Evolutionary conservation across 805 yeast genomes (phyloP).

Genomic region (Starmerella davenportii): DNA sequence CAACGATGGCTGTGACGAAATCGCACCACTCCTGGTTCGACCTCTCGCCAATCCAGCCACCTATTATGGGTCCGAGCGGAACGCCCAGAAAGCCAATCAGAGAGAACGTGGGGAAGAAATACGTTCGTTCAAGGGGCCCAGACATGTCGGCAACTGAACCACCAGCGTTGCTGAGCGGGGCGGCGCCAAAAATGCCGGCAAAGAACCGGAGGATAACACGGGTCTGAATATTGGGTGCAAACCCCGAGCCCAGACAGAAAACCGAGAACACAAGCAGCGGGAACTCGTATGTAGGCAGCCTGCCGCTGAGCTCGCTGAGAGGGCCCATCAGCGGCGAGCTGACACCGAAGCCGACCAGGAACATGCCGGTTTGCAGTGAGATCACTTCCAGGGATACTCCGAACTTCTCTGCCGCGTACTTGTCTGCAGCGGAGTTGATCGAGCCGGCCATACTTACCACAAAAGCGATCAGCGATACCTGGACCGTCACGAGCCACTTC

Average conservation of each 20-base stretch:
- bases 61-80: constrained; percentile 27
- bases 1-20: constrained; percentile 5
- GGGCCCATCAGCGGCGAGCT: constrained; percentile 51
- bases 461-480: constrained; percentile 3
- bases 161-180: constrained; percentile 42
- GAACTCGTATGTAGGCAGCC: constrained; percentile 42
- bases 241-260: constrained; percentile 35
- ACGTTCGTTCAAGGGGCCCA: constrained; percentile 29
- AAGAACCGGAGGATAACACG: constrained; percentile 49
- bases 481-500: constrained; percentile 6
- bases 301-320: constrained; percentile 49
- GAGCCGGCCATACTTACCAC: constrained; percentile 21
- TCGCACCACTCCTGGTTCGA: constrained; percentile 24
- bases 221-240: constrained; percentile 18
- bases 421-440: constrained; percentile 30
- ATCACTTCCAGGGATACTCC: constrained; percentile 28
- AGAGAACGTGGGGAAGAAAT: constrained; percentile 7
- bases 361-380: constrained; percentile 31
- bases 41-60: constrained; percentile 37
- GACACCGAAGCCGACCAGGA: constrained; percentile 43
- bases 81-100: constrained; percentile 28
- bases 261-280: constrained; percentile 30
- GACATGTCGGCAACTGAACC: constrained; percentile 51
- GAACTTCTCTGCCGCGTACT: constrained; percentile 24
- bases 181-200: constrained; percentile 59